Conservation (phyloP, 1,284 basidiomycete genomes). For the Farysia itapuensis region DNA sequence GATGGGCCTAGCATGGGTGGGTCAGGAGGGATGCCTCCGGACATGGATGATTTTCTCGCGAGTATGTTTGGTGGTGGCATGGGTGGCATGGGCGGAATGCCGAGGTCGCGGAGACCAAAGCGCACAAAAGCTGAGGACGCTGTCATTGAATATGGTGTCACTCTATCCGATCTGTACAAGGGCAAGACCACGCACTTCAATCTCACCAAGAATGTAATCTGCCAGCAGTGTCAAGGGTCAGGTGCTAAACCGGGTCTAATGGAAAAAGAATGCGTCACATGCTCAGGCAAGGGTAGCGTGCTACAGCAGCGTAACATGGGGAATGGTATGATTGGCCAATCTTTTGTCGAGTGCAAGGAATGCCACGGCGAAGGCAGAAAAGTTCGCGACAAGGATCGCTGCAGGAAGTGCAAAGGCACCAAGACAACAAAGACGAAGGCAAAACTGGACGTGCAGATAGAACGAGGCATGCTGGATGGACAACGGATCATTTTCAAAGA, state of each 20-base stretch:
- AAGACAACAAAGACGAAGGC: conserved; percentile 84
- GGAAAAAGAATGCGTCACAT: conserved; percentile 76
- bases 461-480: conserved; percentile 82
- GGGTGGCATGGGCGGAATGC: conserved; percentile 35
- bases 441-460: conserved; percentile 65
- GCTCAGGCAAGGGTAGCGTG: conserved; percentile 79
- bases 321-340: conserved; percentile 62
- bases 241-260: conserved; percentile 79
- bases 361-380: conserved; percentile 80
- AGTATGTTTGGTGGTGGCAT: conserved; percentile 53
- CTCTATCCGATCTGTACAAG: conserved; percentile 87
- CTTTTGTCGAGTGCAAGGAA: conserved; percentile 69
- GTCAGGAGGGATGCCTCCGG: conserved; percentile 32
- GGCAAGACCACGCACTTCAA: conserved; percentile 87
- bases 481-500: conserved; percentile 84
- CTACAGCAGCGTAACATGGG: conserved; percentile 62
- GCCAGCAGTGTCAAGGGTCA: conserved; percentile 79
- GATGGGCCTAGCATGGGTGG: conserved; percentile 33
- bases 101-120: conserved; percentile 62
- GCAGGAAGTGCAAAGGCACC: conserved; percentile 91
- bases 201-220: conserved; percentile 81
- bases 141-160: conserved; percentile 76
- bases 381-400: conserved; percentile 86
- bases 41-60: conserved; percentile 50
- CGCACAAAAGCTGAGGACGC: conserved; percentile 40